Evolutionary conservation across 225 moss, liverwort and hornwort species (phyloP), one percentile per base, ranked within the genome.

Genomic region (Rhytidiadelphus loreus): DNA sequence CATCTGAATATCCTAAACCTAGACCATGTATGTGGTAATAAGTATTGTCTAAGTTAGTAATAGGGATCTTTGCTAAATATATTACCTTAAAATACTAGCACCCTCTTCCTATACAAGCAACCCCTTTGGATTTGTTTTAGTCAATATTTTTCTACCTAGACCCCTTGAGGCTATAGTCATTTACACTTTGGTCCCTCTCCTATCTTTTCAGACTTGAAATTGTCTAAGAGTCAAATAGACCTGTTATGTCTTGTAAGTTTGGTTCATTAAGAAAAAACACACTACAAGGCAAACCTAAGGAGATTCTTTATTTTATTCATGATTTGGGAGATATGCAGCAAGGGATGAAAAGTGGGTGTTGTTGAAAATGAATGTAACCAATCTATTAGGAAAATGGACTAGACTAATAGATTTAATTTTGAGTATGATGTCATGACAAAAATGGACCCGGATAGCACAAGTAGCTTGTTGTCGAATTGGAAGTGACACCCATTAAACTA

Each of bases 101-200:
- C 41, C 41, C 3, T 41, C 25, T 70, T 41, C 4, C 1, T 0
- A 3, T 25, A 5, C 41, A 14, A 41, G 7, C 2, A 3, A 4
- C 3, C 15, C 14, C 2, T 70, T 41, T 14, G 25, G 4, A 3
- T 25, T 70, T 12, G 1, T 19, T 39, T 41, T 41, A 41, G 70
- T 70, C 25, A 70, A 70, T 25, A 25, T 70, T 70, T 41, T 70
- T 70, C 25, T 70, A 15, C 8, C 0, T 25, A 70, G 70, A 3
- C 2, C 12, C 24, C 15, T 41, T 70, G 25, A 70, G 4, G 41
- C 41, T 41, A 25, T 0, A 1, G 41, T 41, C 25, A 41, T 21
- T 25, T 25, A 15, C 2, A 25, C 41, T 25, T 25, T 1, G n/a
- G n/a, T n/a, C n/a, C 8, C 1, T 41, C 5, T 41, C 8, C 15